Evolutionary conservation across 495 filamentous ascomycete genomes (phyloP), one percentile per base, ranked within the genome.

Genomic region (Podospora bellae-mahoneyi): DNA sequence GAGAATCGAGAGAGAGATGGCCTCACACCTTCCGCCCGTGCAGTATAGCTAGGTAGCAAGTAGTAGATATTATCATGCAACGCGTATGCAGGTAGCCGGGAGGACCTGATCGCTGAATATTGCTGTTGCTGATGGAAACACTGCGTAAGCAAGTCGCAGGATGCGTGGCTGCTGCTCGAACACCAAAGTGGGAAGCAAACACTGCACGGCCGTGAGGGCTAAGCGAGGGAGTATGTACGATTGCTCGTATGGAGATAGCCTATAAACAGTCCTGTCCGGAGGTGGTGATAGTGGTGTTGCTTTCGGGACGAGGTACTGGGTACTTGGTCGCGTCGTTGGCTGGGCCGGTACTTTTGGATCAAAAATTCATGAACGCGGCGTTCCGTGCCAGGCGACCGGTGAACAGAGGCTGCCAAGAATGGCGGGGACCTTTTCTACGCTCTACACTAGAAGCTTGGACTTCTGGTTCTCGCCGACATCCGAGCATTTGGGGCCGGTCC

Each of bases 1-100:
- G n/a, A 26, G 19, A 20, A 9, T 53, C 34, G 6, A 39, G 34
- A 6, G 34, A 5, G 10, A 48, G 15, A 48, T 48, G 39, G 39
- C 15, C 39, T 48, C 39, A 48, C 39, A 48, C 39, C 39, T 9
- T 48, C 39, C 39, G 39, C 18, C 39, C 39, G 7, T 48, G 39
- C 39, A 48, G 39, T 48, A 16, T 48, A 48, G 34, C 34, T 23
- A 23, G 20, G 30, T 32, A 32, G 7, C 5, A 32, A 32, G 5
- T 44, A 32, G 27, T 34, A 23, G 66, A 16, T 28, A 28, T 1
- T 28, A 30, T 18, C 16, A 20, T 55, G 53, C 34, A 32, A 62
- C 60, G 61, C 64, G 48, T 60, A 53, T 59, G 62, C 67, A 62
- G 67, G 54, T 23, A 63, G 64, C 67, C 67, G 66, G 26, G 20